Evolutionary conservation across 768 basidiomycete genomes (phyloP), one percentile per base, ranked within the genome.

Genomic region (Lactarius vividus): DNA sequence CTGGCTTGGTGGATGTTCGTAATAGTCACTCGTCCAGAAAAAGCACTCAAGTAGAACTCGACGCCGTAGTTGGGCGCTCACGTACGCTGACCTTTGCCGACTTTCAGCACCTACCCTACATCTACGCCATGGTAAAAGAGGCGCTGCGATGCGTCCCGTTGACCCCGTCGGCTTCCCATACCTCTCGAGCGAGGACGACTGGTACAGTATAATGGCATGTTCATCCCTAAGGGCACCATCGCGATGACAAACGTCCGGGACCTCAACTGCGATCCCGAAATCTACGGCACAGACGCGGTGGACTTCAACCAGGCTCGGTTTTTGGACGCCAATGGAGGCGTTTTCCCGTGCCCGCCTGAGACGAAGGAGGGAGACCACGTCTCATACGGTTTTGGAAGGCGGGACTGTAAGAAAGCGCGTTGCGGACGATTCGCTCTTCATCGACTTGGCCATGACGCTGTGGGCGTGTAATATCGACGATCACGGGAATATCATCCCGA

Each of bases 191-290:
- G 62, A 64, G 55, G 76, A 77, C 35, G 73, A 75, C 56, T 69
- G 52, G 52, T 76, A 75, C 55, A 63, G 52, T 76, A 75, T 57
- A 63, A 68, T 44, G 72, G 65, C 20, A 66, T 65, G 56, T 66
- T 72, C 62, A 77, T 80, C n/a, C 78, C 79, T 0, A 74, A 72
- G 40, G 78, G 76, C 8, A 75, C 77, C 1, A 72, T 75, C 1
- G 65, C 76, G 28, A 61, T 77, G 23, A 70, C 68, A 11, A 77
- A 77, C 54, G 63, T 71, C 55, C 76, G 55, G 59, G 49, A 63
- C 15, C 66, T 71, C 54, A 70, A 73, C 40, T 63, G 63, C 23
- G 72, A 74, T 29, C 65, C 64, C n/a, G 63, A 68, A 4, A 59
- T 75, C 16, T 75, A 72, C 39, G 73, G 73, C 4, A 57, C 61